Evolutionary conservation across 1,284 basidiomycete species (phyloP), one percentile per base, ranked within the genome.

Genomic region (Puccinia horiana): DNA sequence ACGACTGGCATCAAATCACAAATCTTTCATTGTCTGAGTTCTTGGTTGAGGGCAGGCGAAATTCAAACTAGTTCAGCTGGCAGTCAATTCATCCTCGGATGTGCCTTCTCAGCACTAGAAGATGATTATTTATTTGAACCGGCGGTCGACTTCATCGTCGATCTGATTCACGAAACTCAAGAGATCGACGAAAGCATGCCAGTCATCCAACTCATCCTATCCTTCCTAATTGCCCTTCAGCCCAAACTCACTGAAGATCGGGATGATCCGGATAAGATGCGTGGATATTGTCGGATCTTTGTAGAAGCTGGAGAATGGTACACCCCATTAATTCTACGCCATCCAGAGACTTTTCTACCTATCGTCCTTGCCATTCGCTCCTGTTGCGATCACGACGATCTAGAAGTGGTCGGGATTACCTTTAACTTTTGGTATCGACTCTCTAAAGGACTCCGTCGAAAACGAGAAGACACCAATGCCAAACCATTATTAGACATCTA

Each of bases 401-500:
- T 99, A 82, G 97, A 99, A 87, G 93, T 99, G 85, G 96, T 98
- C 49, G 94, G 93, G 20, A 97, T 99, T 88, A 99, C 97, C 11
- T 98, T 99, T 90, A 92, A 93, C 65, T 99, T 99, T 89, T 99
- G 97, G 97, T 96, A 95, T 91, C 92, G 92, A 40, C 92, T 96
- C 56, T 92, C 94, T 11, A 91, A 93, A 85, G 91, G 91, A 81
- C 91, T 97, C 58, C 92, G 92, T 81, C 93, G 93, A 87, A 67
- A 82, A 37, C 35, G 74, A 69, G 76, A 54, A 69, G 87, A 87
- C 82, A 82, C 67, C 42, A 82, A 63, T 14, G 84, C 84, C 40
- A 91, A 89, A 84, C 88, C 91, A 0, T 93, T 98, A 86, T 85
- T 92, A 72, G 91, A 93, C 75, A 92, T 96, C 65, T 99, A 94